These are phyloP conservation scores for Clarireedia paspali DNA, from an alignment of 2,329 filamentous ascomycete species.

Conservation along the genomic window DNA sequence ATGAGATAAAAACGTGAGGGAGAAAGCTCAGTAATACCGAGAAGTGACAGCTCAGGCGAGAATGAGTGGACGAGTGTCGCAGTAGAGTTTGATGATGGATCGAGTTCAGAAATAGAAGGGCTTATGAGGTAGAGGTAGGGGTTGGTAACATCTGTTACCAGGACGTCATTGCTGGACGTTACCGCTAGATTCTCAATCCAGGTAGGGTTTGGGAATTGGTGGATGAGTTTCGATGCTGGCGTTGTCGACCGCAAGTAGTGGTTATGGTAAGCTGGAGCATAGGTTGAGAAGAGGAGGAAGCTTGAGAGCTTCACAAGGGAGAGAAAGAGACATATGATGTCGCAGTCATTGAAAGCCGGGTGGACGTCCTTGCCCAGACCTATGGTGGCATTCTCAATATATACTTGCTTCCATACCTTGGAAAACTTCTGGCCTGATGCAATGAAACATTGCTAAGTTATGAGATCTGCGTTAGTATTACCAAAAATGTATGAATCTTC, in stretches of 20 bases:
- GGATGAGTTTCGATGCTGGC: background rate
- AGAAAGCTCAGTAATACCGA: conserved; percentile 32
- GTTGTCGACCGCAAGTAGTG: no score
- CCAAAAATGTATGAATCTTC: no score
- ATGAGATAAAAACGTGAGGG: conserved; percentile 23
- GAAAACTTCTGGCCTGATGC: no score
- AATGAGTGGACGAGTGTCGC: conserved; percentile 14
- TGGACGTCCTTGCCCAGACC: no score
- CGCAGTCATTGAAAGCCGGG: no score
- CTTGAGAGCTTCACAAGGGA: background rate
- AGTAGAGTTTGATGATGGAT: background rate
- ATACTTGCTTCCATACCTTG: no score
- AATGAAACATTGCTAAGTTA: no score
- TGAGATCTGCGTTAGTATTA: no score
- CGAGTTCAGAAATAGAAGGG: background rate
- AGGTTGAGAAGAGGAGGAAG: background rate
- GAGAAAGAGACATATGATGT: background rate
- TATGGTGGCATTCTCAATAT: no score
- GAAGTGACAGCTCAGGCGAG: conserved; percentile 17
- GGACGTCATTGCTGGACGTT: conserved; percentile 13
- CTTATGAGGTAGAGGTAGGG: conserved; percentile 13
- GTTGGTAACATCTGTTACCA: conserved; percentile 10
- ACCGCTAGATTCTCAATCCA: conserved; percentile 20
- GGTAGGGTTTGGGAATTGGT: conserved; percentile 13
- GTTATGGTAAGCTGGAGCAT: background rate